Evolutionary conservation across 1,139 yeast species (phyloP).

Genomic region (Geotrichum aggregatum): DNA sequence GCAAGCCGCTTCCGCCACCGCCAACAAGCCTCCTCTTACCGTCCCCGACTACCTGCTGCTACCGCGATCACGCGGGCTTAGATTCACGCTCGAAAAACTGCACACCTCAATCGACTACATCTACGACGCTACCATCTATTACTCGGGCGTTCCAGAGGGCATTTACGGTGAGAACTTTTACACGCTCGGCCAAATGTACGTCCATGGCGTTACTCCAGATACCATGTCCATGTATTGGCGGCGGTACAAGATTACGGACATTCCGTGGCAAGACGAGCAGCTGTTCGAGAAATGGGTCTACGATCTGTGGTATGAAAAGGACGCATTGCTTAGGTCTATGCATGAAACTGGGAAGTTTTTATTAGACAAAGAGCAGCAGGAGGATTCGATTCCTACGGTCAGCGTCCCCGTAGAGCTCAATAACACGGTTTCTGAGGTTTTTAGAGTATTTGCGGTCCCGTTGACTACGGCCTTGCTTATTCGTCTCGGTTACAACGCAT

Average conservation of each 20-base stretch:
- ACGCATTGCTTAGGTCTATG: conserved; percentile 57
- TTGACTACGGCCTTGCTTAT: conserved; percentile 12
- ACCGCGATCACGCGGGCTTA: conserved; percentile 80
- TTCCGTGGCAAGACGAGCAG: conserved; percentile 56
- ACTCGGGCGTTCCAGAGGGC: conserved; percentile 57
- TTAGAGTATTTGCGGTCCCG: conserved; percentile 17
- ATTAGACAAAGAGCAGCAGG: conserved; percentile 20
- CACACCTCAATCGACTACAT: conserved; percentile 59
- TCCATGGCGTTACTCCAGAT: conserved; percentile 69
- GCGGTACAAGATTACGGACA: conserved; percentile 53
- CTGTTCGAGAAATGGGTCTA: conserved; percentile 75
- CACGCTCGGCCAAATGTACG: conserved; percentile 59
- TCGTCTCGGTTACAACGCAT: conserved; percentile 11
- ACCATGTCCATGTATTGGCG: conserved; percentile 61
- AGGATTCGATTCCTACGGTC: background rate
- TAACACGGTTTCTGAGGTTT: conserved; percentile 11
- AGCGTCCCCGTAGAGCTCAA: conserved; percentile 12
- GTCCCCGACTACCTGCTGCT: conserved; percentile 59
- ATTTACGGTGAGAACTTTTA: conserved; percentile 77
- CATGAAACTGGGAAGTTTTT: conserved; percentile 56
- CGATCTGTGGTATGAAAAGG: conserved; percentile 76
- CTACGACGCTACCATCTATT: conserved; percentile 81
- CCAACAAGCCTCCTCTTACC: too few species aligned
- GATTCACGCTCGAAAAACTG: conserved; percentile 59
- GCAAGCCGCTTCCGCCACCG: too few species aligned